Conservation (phyloP, 129 eudicot species). For the Mikania micrantha region DNA sequence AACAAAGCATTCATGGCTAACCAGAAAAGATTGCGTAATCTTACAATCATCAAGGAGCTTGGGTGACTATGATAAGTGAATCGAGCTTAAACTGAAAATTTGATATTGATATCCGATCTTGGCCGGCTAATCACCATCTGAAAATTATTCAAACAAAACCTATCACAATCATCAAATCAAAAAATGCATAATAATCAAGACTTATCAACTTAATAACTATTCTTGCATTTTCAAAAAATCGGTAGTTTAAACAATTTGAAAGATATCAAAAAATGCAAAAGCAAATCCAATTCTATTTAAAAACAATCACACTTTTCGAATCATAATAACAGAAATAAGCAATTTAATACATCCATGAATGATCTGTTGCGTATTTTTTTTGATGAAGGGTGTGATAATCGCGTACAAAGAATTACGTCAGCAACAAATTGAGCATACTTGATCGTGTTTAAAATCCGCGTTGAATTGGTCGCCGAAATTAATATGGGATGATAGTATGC, state of each 20-base stretch:
- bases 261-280: neutral
- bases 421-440: no score
- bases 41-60: no score
- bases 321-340: no score
- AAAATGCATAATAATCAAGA: neutral
- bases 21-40: no score
- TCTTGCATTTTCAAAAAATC: neutral
- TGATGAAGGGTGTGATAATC: no score
- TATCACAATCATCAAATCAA: neutral
- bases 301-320: neutral
- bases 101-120: conserved; percentile 71
- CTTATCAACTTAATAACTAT: neutral
- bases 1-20: no score
- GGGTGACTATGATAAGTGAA: conserved; percentile 71
- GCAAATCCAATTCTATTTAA: neutral
- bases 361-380: no score
- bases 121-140: conserved; percentile 70
- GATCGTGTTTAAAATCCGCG: no score
- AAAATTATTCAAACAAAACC: neutral
- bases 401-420: no score
- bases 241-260: neutral
- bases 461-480: no score
- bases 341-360: no score
- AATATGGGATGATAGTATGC: no score
- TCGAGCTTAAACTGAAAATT: conserved; percentile 87